Base-by-base conservation (phyloP, 805 yeast species). In the Saturnispora hagleri region DNA sequence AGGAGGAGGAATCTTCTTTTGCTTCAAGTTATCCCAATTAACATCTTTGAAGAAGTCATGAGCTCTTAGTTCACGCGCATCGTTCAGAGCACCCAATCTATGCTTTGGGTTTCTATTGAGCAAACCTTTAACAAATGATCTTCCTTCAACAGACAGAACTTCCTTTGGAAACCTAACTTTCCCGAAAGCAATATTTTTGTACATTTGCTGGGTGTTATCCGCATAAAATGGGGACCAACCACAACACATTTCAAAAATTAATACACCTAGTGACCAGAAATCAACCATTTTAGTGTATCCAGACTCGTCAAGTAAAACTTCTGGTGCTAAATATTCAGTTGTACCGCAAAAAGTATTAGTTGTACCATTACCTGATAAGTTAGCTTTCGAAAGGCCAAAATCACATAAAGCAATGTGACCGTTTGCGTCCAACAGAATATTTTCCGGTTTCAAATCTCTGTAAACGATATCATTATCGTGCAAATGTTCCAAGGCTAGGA, bases 211-310 rank as follows among this genome's bases (percentile, higher is more conserved):
- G 48, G 96, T 89, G 68, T 89, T 91, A 57, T 91, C 97, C 27
- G 98, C 99, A 63, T 89, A 93, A 68, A 93, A 93, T 51, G 99
- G 99, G 4, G 96, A 86, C 99, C 98, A 93, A 48, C 99, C 99
- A 72, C 98, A 93, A 69, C 98, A 90, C 99, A 93, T 93, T 72
- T 93, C 99, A 69, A 93, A 93, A 45, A 93, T 89, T 53, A 93
- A 73, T 26, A 93, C 99, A 54, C 99, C 99, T 53, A 93, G 73
- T 2, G 98, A 90, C 99, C 99, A 93, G 62, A 93, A 93, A 68
- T 93, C 99, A 55, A 93, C 99, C 98, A 93, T 91, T 69, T 90
- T 89, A 38, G 98, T 93, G 71, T 93, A 93, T 17, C 99, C 99
- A 51, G 87, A 79, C 68, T 93, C 99, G 70, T 93, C 98, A 50